Base-by-base conservation (phyloP, 352 stramenopile genomes). In the Lagenidium sp. region DNA sequence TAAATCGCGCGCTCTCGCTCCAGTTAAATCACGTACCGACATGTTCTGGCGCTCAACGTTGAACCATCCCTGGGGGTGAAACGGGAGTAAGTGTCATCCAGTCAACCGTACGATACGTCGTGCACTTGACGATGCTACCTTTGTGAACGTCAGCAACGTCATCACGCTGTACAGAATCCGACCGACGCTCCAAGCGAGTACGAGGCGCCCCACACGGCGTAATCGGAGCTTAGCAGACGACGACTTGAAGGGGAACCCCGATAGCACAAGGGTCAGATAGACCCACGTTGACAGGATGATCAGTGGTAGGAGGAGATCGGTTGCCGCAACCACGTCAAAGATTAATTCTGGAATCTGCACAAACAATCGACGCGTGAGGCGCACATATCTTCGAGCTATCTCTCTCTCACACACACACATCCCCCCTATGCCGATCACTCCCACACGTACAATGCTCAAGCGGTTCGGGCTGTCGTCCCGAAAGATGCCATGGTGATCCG, bases 251-350 rank as follows among this genome's bases (percentile, higher is more conserved):
- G 84, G 84, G 49, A 95, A 95, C 3, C 82, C 84, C 11, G 84
- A 92, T 32, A 95, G 69, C 37, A 75, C 87, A 29, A 95, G 52
- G 15, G 84, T 88, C 40, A 96, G 63, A 55, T 95, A 96, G 20
- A 94, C 50, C 75, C 85, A 95, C 41, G 86, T 88, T 16, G 66
- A 70, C n/a, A 93, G 66, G 47, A 95, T 90, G 30, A 95, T 88
- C 22, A 95, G 64, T 35, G 85, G 85, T 30, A 96, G 53, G 45
- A 88, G 78, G 37, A 95, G 68, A 44, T 95, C 87, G 19, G 85
- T 81, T 30, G 77, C 83, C 2, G 82, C 77, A 18, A 92, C 80
- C 26, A 87, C 68, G 35, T 85, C 83, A 54, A 92, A 86, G 29
- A 85, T 83, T 57, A 77, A 78, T 23, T 72, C 66, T 3, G 78